phyloP scores from a whole-genome alignment of 768 basidiomycete species.

The Kwoniella dejecticola region DNA sequence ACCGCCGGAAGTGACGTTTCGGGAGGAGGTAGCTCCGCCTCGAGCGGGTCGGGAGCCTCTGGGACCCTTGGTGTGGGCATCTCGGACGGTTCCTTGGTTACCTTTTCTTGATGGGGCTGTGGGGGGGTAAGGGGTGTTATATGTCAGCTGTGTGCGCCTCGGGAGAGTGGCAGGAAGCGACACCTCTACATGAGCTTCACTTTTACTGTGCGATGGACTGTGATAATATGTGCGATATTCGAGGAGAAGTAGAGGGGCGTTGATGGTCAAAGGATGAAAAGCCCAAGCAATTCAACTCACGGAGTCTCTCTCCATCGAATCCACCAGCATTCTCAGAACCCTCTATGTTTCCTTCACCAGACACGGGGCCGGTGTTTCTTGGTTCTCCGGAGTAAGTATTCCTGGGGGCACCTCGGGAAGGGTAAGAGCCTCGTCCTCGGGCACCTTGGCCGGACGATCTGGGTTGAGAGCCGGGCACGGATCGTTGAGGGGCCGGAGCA shows the following conservation, averaged over 20 bases:
- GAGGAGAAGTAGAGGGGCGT: no score
- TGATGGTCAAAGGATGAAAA: background rate
- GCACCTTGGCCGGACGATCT: conserved; percentile 19
- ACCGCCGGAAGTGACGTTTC: conserved; percentile 57
- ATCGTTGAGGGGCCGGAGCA: conserved; percentile 33
- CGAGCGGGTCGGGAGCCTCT: conserved; percentile 60
- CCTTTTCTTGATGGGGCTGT: conserved; percentile 36
- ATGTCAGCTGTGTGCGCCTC: no score
- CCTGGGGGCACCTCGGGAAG: conserved; percentile 48
- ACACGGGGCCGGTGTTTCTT: conserved; percentile 36
- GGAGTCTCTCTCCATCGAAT: conserved; percentile 54
- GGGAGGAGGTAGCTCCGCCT: conserved; percentile 48
- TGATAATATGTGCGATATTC: background rate
- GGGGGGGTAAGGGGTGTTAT: background rate
- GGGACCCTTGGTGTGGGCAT: conserved; percentile 50
- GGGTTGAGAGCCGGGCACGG: conserved; percentile 48
- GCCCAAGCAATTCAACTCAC: conserved; percentile 38
- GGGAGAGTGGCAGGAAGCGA: no score
- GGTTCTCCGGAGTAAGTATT: conserved; percentile 35
- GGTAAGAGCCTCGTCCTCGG: conserved; percentile 44
- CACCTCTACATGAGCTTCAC: no score
- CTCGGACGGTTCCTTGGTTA: conserved; percentile 40
- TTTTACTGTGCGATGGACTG: no score
- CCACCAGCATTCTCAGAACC: conserved; percentile 51
- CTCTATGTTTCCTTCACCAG: conserved; percentile 34